A percentile compares a stretch with the other conserved stretches of the same genome.
Evolutionary conservation across 345 rosid genomes (phyloP).

Genomic region (Salix purpurea): DNA sequence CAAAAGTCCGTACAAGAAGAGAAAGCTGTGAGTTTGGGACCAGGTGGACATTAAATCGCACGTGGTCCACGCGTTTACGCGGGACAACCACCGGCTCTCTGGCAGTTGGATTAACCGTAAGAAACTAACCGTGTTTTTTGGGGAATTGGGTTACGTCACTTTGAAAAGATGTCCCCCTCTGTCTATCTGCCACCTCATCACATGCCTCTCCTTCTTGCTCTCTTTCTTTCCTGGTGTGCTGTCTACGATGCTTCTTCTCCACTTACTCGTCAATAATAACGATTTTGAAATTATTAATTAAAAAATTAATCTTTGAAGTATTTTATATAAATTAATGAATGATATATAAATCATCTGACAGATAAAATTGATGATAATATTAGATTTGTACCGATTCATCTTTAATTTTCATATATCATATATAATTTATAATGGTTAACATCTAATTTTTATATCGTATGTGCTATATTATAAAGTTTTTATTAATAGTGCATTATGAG

Average conservation of each 20-base stretch:
- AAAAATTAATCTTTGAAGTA: not conserved
- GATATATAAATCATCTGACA: too few relatives aligned
- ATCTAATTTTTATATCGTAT: too few relatives aligned
- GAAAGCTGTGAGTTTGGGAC: not conserved
- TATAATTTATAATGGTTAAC: too few relatives aligned
- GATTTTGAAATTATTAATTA: not conserved
- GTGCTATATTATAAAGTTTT: too few relatives aligned
- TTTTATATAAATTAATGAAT: too few relatives aligned
- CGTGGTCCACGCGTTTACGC: conserved; percentile 22
- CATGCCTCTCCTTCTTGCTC: not conserved
- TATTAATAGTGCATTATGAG: too few relatives aligned
- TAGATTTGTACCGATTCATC: too few relatives aligned
- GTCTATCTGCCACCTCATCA: not conserved
- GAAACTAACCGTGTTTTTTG: conserved; percentile 4
- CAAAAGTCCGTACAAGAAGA: not conserved
- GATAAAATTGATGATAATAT: too few relatives aligned
- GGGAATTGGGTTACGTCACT: conserved; percentile 2
- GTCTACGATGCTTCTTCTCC: not conserved
- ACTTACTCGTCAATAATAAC: not conserved
- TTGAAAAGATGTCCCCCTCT: not conserved
- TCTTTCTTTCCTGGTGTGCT: not conserved
- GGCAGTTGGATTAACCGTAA: conserved; percentile 22
- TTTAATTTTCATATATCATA: too few relatives aligned
- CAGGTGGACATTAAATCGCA: not conserved
- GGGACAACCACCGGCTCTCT: not conserved